Evolutionary conservation across 352 stramenopile species (phyloP).

Genomic region (Pythium aristosporum): DNA sequence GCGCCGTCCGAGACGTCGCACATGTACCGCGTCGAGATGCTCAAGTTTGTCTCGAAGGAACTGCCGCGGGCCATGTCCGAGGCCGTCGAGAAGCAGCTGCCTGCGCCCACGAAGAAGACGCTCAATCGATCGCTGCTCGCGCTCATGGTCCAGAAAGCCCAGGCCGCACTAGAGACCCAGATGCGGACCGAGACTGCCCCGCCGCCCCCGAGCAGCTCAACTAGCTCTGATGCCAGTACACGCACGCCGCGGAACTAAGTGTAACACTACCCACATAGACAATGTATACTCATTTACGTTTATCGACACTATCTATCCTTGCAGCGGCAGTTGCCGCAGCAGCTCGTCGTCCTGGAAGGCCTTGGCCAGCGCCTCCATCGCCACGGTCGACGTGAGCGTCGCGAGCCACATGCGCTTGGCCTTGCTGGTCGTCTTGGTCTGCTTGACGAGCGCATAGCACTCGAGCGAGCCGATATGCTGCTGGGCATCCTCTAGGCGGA

Average conservation of each 20-base stretch:
- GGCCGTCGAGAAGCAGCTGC: constrained; percentile 63
- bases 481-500: constrained; percentile 60
- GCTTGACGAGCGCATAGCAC: constrained; percentile 68
- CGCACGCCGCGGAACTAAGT: no score
- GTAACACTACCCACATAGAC: no score
- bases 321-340: constrained; percentile 30
- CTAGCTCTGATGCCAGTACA: background rate
- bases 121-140: constrained; percentile 70
- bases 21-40: constrained; percentile 85
- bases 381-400: constrained; percentile 51
- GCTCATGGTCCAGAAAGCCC: constrained; percentile 75
- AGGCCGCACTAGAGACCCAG: constrained; percentile 64
- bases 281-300: background rate
- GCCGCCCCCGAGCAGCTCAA: background rate
- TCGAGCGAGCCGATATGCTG: constrained; percentile 61
- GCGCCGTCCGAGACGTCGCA: constrained; percentile 52
- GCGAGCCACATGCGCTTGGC: constrained; percentile 35
- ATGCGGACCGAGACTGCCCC: constrained; percentile 61
- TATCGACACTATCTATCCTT: background rate
- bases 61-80: constrained; percentile 72
- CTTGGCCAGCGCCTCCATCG: constrained; percentile 38
- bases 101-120: constrained; percentile 54
- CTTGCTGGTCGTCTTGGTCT: constrained; percentile 18
- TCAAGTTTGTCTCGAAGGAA: constrained; percentile 82
- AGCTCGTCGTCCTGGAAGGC: constrained; percentile 50